Conservation (phyloP, 306 rosid species). For the Psophocarpus tetragonolobus region DNA sequence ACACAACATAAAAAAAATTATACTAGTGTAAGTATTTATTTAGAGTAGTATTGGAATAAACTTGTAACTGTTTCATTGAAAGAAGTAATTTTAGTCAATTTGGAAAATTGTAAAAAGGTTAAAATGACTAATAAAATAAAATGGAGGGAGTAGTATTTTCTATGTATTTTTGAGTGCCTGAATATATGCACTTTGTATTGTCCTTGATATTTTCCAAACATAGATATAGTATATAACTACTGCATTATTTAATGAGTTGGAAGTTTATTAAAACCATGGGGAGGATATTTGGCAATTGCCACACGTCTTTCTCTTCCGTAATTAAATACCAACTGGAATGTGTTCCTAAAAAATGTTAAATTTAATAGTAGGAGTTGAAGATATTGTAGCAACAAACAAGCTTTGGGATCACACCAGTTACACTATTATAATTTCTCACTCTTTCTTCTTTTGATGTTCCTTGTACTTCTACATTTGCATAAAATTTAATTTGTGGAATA, state of each 20-base stretch:
- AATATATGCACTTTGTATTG: background rate
- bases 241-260: background rate
- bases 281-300: background rate
- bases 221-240: background rate
- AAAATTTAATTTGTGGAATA: background rate
- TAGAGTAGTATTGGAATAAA: too few species aligned
- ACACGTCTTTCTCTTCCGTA: background rate
- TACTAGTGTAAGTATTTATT: too few species aligned
- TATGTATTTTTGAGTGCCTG: background rate
- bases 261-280: background rate
- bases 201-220: slow-evolving; percentile 3
- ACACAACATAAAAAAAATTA: too few species aligned
- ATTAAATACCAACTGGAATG: background rate
- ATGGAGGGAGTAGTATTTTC: too few species aligned
- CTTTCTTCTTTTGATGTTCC: background rate
- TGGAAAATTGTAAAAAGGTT: too few species aligned
- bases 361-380: background rate
- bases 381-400: background rate
- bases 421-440: background rate
- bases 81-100: too few species aligned
- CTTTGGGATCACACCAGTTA: background rate
- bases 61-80: too few species aligned
- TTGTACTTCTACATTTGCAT: background rate
- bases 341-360: background rate
- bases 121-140: too few species aligned